Evolutionary conservation across 2,329 filamentous ascomycete species (phyloP), one percentile per base, ranked within the genome.

Genomic region (Neofusicoccum cordaticola): DNA sequence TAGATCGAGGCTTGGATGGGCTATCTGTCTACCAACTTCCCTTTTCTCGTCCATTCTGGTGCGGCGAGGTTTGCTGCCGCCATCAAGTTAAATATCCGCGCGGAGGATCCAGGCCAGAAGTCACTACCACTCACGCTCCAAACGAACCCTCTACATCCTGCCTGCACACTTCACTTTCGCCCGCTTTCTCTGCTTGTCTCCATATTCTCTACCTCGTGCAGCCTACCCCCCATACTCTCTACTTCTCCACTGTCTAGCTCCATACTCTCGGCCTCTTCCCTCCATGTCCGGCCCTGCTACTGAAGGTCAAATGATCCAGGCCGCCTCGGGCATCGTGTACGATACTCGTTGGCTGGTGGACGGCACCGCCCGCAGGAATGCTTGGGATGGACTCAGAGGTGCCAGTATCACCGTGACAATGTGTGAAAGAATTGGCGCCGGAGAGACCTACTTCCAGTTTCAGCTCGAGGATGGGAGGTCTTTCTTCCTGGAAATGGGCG

Each of bases 111-210:
- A 35, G 12, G 9, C 27, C 11, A 22, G 42, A 11, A 12, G 9
- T 37, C 41, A 60, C 42, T 12, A 60, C 56, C 56, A 37, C 42
- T 48, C 27, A 45, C 41, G 15, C 31, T 37, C 52, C 31, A 37
- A 22, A 37, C 11, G 7, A 47, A 13, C 13, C 31, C 9, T 19
- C 56, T 17, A n/a, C 56, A 47, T 15, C 56, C 37, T 19, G 72
- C 71, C 15, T 42, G 15, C 41, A 44, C 39, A 44, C 39, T 34
- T n/a, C 15, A 22, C 9, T 9, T 15, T 53, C 34, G 5, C 75
- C n/a, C 11, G 17, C 17, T 22, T n/a, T 52, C 34, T 5, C 35
- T 6, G 22, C 50, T 52, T 7, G 13, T 31, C 37, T 34, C 37
- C 37, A 17, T 35, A 5, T 4, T n/a, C 13, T 37, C n/a, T 6